Percentiles rank a stretch among this genome's conserved stretches.
These are phyloP conservation scores for Henckelia pumila DNA, from an alignment of 257 asterid genomes.

Conservation along the genomic window DNA sequence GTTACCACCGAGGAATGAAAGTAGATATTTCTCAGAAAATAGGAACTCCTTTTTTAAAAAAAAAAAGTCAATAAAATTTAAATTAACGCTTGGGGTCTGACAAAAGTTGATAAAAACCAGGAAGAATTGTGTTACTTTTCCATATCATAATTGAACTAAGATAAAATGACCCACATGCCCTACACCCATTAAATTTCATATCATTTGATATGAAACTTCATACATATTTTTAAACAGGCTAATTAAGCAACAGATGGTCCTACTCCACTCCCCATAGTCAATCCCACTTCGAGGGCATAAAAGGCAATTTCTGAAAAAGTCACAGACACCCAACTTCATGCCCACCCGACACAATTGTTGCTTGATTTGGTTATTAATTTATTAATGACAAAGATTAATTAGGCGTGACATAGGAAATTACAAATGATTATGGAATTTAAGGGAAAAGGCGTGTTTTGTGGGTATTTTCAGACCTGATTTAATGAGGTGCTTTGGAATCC, in stretches of 20 bases:
- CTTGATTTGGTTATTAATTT: constrained; percentile 30
- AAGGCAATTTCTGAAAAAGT: constrained; percentile 51
- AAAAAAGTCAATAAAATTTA: constrained; percentile 37
- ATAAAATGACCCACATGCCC: too few relatives aligned
- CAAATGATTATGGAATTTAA: constrained; percentile 31
- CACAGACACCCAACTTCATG: constrained; percentile 24
- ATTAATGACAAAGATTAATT: constrained; percentile 34
- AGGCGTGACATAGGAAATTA: constrained; percentile 72
- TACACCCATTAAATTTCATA: too few relatives aligned
- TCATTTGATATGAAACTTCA: too few relatives aligned
- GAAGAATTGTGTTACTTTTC: constrained; percentile 50
- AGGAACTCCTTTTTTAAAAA: constrained; percentile 10
- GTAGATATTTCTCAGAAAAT: constrained; percentile 22
- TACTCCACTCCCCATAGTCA: too few relatives aligned
- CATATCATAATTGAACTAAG: constrained; percentile 23
- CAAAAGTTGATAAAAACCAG: constrained; percentile 32
- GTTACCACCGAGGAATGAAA: constrained; percentile 18
- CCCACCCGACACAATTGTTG: constrained; percentile 37
- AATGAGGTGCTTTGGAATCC: constrained; percentile 42
- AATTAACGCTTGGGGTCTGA: constrained; percentile 43
- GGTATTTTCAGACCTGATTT: constrained; percentile 34
- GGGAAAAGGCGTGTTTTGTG: constrained; percentile 38
- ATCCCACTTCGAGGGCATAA: constrained; percentile 62
- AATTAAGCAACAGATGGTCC: too few relatives aligned
- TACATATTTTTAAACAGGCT: too few relatives aligned